Conservation (phyloP, 1,284 basidiomycete genomes). For the Leccinum solheimii region DNA sequence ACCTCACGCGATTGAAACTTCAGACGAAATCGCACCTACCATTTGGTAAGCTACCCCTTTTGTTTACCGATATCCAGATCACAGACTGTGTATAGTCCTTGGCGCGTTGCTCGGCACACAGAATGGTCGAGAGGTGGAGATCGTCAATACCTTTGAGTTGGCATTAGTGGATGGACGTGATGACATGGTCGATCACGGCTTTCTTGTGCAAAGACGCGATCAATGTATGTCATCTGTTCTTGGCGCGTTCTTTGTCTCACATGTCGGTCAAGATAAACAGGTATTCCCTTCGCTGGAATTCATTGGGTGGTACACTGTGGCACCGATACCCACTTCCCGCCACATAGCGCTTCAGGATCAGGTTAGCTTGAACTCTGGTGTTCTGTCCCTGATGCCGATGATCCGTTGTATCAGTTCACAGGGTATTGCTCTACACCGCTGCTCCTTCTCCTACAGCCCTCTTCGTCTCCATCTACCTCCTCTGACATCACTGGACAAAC, state of each 20-base stretch:
- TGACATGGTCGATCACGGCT: constrained; percentile 73
- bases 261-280: constrained; percentile 75
- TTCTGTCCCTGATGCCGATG: neutral
- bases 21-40: constrained; percentile 65
- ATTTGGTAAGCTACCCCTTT: constrained; percentile 53
- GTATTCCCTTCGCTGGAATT: constrained; percentile 96
- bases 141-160: constrained; percentile 95
- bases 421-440: constrained; percentile 73
- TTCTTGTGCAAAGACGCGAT: constrained; percentile 80
- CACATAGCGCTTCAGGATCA: constrained; percentile 88
- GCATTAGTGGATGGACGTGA: constrained; percentile 55
- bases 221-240: constrained; percentile 67
- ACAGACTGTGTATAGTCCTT: constrained; percentile 57
- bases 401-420: constrained; percentile 53
- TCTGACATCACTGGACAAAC: constrained; percentile 63
- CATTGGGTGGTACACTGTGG: constrained; percentile 96
- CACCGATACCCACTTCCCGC: constrained; percentile 62
- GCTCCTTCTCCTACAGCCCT: constrained; percentile 71
- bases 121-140: constrained; percentile 90
- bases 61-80: constrained; percentile 2
- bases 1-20: constrained; percentile 81
- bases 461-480: constrained; percentile 46
- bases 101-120: constrained; percentile 96
- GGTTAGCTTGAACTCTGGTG: constrained; percentile 42
- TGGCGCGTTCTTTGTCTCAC: constrained; percentile 11